A percentile compares a stretch with the other conserved stretches of the same genome.
phyloP scores from a whole-genome alignment of 805 yeast species.

The Saccharomycopsis sp. region DNA sequence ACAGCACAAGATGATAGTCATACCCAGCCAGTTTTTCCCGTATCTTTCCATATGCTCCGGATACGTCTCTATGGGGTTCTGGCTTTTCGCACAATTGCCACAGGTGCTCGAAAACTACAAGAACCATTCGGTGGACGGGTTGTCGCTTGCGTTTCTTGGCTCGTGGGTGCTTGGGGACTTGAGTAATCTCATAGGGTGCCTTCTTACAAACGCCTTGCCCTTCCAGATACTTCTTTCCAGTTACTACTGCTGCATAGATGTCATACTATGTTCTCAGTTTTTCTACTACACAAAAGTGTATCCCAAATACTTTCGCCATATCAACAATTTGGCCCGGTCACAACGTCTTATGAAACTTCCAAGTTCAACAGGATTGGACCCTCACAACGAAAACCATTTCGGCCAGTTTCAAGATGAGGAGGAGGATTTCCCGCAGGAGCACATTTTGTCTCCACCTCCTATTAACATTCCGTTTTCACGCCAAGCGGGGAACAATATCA shows the following conservation, averaged over 20 bases:
- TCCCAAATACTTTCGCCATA: slow-evolving; percentile 24
- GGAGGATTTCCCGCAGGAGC: slow-evolving; percentile 16
- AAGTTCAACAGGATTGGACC: not conserved
- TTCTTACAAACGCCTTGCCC: slow-evolving; percentile 67
- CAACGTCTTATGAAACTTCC: not conserved
- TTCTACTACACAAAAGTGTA: slow-evolving; percentile 53
- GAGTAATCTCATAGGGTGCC: slow-evolving; percentile 55
- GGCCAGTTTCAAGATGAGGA: slow-evolving; percentile 20
- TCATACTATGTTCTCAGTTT: slow-evolving; percentile 61
- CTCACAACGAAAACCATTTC: not conserved
- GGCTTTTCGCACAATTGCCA: slow-evolving; percentile 35
- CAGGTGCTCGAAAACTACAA: slow-evolving; percentile 31
- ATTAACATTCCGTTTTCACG: not conserved
- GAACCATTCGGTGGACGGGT: slow-evolving; percentile 30
- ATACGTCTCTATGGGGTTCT: slow-evolving; percentile 29
- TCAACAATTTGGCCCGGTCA: not conserved
- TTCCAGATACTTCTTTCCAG: slow-evolving; percentile 69
- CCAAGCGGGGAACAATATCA: not conserved
- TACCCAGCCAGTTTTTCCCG: not conserved
- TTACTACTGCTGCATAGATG: slow-evolving; percentile 71
- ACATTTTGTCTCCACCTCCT: slow-evolving; percentile 9
- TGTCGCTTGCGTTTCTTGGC: slow-evolving; percentile 29
- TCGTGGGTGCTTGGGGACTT: slow-evolving; percentile 34
- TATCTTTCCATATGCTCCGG: slow-evolving; percentile 24
- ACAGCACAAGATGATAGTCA: not conserved